Evolutionary conservation across 768 basidiomycete genomes (phyloP).

Genomic region (Astraeus odoratus): DNA sequence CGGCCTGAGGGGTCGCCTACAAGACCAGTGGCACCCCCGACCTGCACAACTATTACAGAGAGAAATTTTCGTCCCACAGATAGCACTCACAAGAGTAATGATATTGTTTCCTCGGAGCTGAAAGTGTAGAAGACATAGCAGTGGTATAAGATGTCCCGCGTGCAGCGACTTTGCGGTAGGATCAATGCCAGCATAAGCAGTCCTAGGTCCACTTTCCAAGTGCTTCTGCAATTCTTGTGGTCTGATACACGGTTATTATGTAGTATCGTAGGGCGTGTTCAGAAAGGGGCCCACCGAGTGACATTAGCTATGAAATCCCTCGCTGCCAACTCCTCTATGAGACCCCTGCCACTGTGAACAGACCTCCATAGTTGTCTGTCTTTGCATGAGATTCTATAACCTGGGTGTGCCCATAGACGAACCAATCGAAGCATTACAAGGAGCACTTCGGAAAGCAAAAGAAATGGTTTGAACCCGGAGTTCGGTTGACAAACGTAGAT

Average conservation of each 20-base stretch:
- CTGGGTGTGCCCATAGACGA: conserved; percentile 12
- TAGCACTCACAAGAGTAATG: conserved; percentile 69
- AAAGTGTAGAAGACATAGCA: conserved; percentile 85
- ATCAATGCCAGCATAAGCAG: conserved; percentile 85
- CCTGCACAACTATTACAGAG: conserved; percentile 39
- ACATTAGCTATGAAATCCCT: conserved; percentile 31
- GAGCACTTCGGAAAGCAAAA: not conserved
- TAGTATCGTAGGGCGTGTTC: not conserved
- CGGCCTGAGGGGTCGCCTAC: conserved; percentile 96
- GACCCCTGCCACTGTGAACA: conserved; percentile 14
- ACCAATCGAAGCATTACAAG: conserved; percentile 16
- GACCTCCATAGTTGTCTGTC: conserved; percentile 6
- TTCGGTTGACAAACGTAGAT: too few species aligned
- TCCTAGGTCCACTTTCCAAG: conserved; percentile 34
- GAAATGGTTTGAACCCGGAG: too few species aligned
- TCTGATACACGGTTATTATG: conserved; percentile 21
- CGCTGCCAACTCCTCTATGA: conserved; percentile 28
- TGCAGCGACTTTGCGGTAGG: conserved; percentile 88
- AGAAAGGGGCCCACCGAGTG: conserved; percentile 24
- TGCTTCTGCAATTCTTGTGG: conserved; percentile 35
- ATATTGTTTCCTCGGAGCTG: conserved; percentile 75
- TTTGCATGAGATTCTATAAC: not conserved
- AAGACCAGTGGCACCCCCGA: conserved; percentile 94
- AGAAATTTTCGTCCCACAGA: not conserved
- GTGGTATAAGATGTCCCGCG: conserved; percentile 87